Base-by-base conservation (phyloP, 768 basidiomycete species). In the Strobilomyces dryophilus region DNA sequence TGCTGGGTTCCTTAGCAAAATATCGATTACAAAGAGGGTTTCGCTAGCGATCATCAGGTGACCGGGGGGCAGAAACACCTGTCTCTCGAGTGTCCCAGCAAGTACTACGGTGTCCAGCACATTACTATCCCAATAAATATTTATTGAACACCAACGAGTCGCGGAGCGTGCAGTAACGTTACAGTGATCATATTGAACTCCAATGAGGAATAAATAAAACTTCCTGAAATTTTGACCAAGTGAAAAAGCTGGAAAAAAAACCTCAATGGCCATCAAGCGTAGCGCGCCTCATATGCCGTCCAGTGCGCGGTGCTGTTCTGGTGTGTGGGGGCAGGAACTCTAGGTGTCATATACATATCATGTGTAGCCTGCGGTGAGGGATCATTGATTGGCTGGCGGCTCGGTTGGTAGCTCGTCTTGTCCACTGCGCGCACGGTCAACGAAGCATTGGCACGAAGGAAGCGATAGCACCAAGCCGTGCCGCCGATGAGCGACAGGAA, bases 311-410 rank as follows among this genome's bases (percentile, higher is more conserved):
- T 45, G 24, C n/a, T n/a, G n/a, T 55, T 42, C 26, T 27, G 26
- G 20, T 58, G 49, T 31, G 36, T 48, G 36, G 66, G 55, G 26
- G 56, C 56, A 20, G 45, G 26, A 29, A 49, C 45, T 2, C 46
- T 41, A 46, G 55, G 47, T 36, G 41, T 41, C 66, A 68, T 64
- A 29, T 62, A 58, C 34, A 70, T 64, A 7, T 67, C 66, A 39
- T 61, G 53, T 10, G 67, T 63, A 39, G 57, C 63, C 44, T 66
- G 63, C 4, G 66, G 66, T 3, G 66, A 63, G 24, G 68, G 66
- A 1, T 61, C 59, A 15, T 70, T 5, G 40, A 70, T 57, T 10
- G 52, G 59, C 8, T 21, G 61, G 52, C 68, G 68, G 27, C 17
- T 58, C 11, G 42, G 53, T 20, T 27, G 24, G 24, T 24, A 24